phyloP scores from a whole-genome alignment of 2,329 filamentous ascomycete species.

The Nemania diffusa region DNA sequence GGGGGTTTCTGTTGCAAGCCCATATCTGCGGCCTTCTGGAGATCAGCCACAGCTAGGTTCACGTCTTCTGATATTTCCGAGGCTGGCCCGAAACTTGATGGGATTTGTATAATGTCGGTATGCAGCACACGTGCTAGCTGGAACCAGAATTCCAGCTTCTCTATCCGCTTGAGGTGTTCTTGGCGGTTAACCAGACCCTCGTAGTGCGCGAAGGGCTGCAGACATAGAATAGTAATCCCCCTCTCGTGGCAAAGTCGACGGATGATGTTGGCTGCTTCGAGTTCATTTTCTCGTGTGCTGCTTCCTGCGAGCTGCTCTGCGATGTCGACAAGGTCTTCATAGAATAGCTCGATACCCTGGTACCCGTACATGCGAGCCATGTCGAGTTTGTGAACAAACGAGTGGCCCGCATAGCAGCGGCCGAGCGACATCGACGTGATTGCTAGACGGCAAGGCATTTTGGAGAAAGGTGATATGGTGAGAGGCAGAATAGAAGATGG shows the following conservation, averaged over 20 bases:
- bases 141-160: constrained; percentile 77
- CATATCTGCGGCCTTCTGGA: constrained; percentile 73
- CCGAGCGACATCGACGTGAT: constrained; percentile 84
- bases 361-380: constrained; percentile 73
- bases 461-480: constrained; percentile 28
- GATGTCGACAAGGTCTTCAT: constrained; percentile 76
- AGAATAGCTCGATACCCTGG: constrained; percentile 78
- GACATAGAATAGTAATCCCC: constrained; percentile 68
- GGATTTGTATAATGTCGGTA: constrained; percentile 79
- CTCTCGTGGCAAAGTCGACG: constrained; percentile 66
- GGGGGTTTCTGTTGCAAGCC: constrained; percentile 65
- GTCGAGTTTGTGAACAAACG: constrained; percentile 73
- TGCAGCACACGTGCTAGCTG: constrained; percentile 69
- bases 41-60: constrained; percentile 68
- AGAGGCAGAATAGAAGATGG: background rate
- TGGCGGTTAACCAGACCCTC: constrained; percentile 75
- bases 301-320: constrained; percentile 58
- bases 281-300: constrained; percentile 56
- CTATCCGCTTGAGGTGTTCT: constrained; percentile 66
- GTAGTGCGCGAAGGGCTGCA: constrained; percentile 83
- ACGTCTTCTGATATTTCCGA: constrained; percentile 58
- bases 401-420: constrained; percentile 74
- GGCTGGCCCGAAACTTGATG: constrained; percentile 73
- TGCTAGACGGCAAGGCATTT: constrained; percentile 67
- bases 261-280: constrained; percentile 68